These are phyloP conservation scores for Diaporthe ilicicola DNA, from an alignment of 2,329 filamentous ascomycete genomes.

Conservation along the genomic window DNA sequence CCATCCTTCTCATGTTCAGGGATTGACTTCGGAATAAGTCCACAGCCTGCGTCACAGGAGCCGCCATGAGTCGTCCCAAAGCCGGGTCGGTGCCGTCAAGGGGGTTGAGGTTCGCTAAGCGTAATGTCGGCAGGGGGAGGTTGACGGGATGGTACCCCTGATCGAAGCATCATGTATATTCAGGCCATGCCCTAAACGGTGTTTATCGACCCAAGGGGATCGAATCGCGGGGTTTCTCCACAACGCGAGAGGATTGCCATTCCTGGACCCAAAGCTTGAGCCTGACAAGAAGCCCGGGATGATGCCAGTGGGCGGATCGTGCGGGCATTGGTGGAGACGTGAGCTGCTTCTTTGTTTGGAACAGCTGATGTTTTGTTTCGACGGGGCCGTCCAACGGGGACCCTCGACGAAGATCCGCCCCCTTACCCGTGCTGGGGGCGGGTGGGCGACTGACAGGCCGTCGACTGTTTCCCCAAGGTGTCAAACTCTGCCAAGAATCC, in stretches of 20 bases:
- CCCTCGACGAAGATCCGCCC: neutral
- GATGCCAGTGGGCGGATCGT: neutral
- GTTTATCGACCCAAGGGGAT: slow-evolving; percentile 23
- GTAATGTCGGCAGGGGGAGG: slow-evolving; percentile 1
- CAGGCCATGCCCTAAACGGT: neutral
- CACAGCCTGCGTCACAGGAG: slow-evolving; percentile 20
- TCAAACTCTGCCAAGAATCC: neutral
- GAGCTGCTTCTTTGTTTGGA: slow-evolving; percentile 24
- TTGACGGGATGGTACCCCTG: slow-evolving; percentile 13
- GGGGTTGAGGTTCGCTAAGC: slow-evolving; percentile 17
- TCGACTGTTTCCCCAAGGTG: slow-evolving; percentile 8
- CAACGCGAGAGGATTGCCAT: neutral
- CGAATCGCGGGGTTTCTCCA: slow-evolving; percentile 12
- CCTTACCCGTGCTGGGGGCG: neutral
- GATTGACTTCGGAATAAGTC: neutral
- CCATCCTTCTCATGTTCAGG: neutral
- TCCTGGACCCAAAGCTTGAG: slow-evolving; percentile 8
- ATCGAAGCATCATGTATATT: slow-evolving; percentile 12
- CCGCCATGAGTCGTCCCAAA: slow-evolving; percentile 27
- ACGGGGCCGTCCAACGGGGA: slow-evolving; percentile 19
- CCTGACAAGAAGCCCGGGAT: slow-evolving; percentile 7
- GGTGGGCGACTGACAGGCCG: neutral
- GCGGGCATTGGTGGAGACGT: slow-evolving; percentile 30
- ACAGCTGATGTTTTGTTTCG: slow-evolving; percentile 30
- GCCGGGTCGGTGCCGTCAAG: neutral